phyloP scores from a whole-genome alignment of 345 rosid species.

The Rhizophora mangle region DNA sequence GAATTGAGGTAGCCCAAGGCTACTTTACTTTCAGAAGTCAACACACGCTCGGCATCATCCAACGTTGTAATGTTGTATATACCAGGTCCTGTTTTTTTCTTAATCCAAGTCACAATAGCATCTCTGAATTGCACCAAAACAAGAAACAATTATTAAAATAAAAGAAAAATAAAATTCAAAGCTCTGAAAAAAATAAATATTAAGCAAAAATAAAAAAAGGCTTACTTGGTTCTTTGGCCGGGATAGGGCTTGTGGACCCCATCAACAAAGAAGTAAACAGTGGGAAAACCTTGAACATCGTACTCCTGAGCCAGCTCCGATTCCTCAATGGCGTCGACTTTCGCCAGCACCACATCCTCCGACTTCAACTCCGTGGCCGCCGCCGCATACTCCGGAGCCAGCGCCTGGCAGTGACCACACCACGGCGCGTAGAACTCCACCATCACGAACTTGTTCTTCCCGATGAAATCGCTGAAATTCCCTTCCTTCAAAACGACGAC shows the following conservation, averaged over 20 bases:
- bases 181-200: background rate
- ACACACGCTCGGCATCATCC: constrained; percentile 75
- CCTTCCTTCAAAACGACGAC: constrained; percentile 39
- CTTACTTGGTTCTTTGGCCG: constrained; percentile 25
- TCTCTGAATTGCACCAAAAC: constrained; percentile 46
- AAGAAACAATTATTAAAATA: background rate
- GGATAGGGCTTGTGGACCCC: constrained; percentile 12
- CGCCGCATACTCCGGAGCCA: constrained; percentile 46
- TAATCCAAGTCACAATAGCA: constrained; percentile 83
- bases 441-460: constrained; percentile 33
- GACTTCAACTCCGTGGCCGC: constrained; percentile 46
- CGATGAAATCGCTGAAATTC: constrained; percentile 42
- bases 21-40: constrained; percentile 70
- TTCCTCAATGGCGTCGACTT: constrained; percentile 37
- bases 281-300: constrained; percentile 16
- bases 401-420: constrained; percentile 42
- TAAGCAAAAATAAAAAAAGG: background rate
- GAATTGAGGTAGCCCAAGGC: constrained; percentile 84
- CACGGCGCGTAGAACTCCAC: constrained; percentile 51
- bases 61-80: constrained; percentile 62
- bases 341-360: constrained; percentile 44
- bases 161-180: background rate
- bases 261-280: constrained; percentile 16
- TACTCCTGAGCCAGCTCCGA: constrained; percentile 1
- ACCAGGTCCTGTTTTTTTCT: constrained; percentile 90